Conservation (phyloP, 1,284 basidiomycete genomes). For the Volvariella volvacea region DNA sequence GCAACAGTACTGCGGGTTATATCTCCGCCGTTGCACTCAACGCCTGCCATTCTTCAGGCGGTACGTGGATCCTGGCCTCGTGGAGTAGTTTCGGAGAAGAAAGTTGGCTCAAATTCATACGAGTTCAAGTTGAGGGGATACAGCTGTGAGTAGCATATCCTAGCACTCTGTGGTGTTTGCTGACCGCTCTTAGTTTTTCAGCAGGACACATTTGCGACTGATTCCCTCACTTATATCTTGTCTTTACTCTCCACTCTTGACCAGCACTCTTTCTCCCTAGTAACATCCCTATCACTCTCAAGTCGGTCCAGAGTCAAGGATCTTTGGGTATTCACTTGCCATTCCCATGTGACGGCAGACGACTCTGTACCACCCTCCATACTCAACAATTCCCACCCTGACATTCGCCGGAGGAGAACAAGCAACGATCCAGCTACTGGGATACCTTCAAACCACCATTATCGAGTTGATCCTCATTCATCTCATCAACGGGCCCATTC, state of each 20-base stretch:
- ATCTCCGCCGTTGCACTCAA: constrained; percentile 62
- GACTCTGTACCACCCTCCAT: constrained; percentile 7
- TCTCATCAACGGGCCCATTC: neutral
- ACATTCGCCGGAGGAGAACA: constrained; percentile 11
- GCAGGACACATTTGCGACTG: constrained; percentile 69
- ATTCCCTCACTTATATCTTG: constrained; percentile 71
- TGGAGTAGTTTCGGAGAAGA: constrained; percentile 71
- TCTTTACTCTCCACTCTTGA: constrained; percentile 62
- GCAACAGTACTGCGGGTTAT: constrained; percentile 64
- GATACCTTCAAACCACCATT: neutral
- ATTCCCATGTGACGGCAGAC: constrained; percentile 23
- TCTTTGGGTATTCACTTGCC: constrained; percentile 71
- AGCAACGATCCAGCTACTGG: neutral
- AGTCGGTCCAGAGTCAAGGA: constrained; percentile 69
- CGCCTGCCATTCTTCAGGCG: constrained; percentile 73
- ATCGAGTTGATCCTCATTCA: neutral
- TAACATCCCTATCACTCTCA: constrained; percentile 62
- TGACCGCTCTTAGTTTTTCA: constrained; percentile 55
- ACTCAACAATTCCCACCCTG: constrained; percentile 25
- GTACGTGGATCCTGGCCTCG: constrained; percentile 73
- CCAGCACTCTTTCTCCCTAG: constrained; percentile 56
- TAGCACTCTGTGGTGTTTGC: constrained; percentile 4
- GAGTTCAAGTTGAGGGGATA: constrained; percentile 80
- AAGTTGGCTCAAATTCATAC: constrained; percentile 59
- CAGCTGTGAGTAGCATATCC: constrained; percentile 44